phyloP scores from a whole-genome alignment of 306 rosid species.

The Gleditsia sinensis region DNA sequence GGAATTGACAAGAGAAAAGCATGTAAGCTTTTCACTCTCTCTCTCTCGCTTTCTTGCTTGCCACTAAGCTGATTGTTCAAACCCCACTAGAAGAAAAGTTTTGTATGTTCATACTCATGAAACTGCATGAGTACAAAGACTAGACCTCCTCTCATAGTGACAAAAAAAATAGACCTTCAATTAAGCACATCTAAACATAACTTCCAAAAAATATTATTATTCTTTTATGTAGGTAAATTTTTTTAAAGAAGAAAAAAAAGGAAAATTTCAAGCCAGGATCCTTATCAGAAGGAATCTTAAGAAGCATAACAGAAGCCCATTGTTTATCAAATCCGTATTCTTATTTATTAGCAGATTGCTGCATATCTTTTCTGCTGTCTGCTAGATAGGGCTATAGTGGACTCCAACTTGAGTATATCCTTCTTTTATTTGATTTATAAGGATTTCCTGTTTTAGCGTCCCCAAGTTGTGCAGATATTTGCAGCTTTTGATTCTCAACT shows the following conservation, averaged over 20 bases:
- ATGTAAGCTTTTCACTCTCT: conserved; percentile 54
- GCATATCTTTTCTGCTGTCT: conserved; percentile 37
- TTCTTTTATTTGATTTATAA: conserved; percentile 41
- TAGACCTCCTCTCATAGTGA: conserved; percentile 36
- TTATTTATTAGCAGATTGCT: conserved; percentile 38
- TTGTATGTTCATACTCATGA: conserved; percentile 54
- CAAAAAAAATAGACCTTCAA: conserved; percentile 16
- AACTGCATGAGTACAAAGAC: conserved; percentile 41
- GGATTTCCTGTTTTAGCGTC: conserved; percentile 38
- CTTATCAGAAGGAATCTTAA: conserved; percentile 38
- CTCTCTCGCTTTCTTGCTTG: conserved; percentile 56
- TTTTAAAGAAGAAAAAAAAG: no score
- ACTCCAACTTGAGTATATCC: conserved; percentile 56
- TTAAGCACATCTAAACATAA: conserved; percentile 36
- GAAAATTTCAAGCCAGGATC: conserved; percentile 27
- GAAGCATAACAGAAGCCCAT: conserved; percentile 19
- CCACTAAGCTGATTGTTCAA: conserved; percentile 48
- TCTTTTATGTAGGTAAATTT: no score
- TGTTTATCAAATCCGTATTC: conserved; percentile 27
- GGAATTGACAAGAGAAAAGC: conserved; percentile 67
- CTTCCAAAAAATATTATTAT: neutral
- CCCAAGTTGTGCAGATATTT: conserved; percentile 48
- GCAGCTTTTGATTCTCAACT: conserved; percentile 54
- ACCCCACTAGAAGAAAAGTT: conserved; percentile 46
- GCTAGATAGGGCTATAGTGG: conserved; percentile 45